These are phyloP conservation scores for Plasmodium adleri DNA, from an alignment of 169 alveolate species.

Conservation along the genomic window DNA sequence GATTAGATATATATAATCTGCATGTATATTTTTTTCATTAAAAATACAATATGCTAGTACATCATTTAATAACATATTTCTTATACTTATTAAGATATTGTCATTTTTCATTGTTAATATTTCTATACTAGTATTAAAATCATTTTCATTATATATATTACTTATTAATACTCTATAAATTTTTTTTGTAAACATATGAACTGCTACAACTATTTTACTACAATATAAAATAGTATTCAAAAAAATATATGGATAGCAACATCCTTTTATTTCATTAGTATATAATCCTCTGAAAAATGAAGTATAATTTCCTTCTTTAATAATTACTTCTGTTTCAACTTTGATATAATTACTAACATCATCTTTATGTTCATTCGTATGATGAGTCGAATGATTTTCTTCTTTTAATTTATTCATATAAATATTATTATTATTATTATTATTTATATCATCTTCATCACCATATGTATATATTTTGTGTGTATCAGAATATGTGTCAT, in stretches of 20 bases:
- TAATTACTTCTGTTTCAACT: slow-evolving; percentile 15
- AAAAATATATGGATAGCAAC: slow-evolving; percentile 65
- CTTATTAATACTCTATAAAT: slow-evolving; percentile 14
- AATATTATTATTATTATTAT: background rate
- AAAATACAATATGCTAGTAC: slow-evolving; percentile 65
- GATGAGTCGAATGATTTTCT: background rate
- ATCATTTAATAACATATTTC: slow-evolving; percentile 64
- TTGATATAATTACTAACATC: slow-evolving; percentile 51
- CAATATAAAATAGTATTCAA: slow-evolving; percentile 67
- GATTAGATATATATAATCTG: slow-evolving; percentile 53
- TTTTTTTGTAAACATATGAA: slow-evolving; percentile 72
- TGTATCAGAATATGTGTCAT: too few species aligned
- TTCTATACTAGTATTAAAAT: slow-evolving; percentile 51
- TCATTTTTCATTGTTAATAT: slow-evolving; percentile 44
- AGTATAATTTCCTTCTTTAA: slow-evolving; percentile 44
- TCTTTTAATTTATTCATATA: background rate
- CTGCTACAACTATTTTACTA: slow-evolving; percentile 50
- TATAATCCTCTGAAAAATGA: slow-evolving; percentile 55
- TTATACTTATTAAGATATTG: slow-evolving; percentile 42
- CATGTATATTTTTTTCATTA: slow-evolving; percentile 33
- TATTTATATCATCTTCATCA: background rate
- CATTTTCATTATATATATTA: slow-evolving; percentile 33
- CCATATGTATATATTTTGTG: too few species aligned
- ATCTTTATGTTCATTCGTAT: background rate
- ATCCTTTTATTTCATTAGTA: slow-evolving; percentile 69